These are phyloP conservation scores for Fusarium virguliforme DNA, from an alignment of 2,329 filamentous ascomycete genomes.

Conservation along the genomic window DNA sequence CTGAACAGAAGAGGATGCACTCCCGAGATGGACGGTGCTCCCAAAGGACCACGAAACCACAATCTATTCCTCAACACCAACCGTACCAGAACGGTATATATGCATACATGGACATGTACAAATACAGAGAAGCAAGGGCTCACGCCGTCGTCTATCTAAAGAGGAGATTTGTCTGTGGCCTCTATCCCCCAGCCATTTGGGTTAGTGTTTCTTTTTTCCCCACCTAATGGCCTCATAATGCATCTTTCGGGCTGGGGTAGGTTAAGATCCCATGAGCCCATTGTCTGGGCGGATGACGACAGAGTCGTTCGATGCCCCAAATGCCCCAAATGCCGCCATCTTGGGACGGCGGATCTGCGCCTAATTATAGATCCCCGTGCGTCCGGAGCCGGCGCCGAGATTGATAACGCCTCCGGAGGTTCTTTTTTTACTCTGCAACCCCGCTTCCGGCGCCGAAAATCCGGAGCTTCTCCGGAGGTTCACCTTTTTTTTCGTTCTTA, in stretches of 20 bases:
- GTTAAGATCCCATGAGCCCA: conserved; percentile 17
- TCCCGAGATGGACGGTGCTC: background rate
- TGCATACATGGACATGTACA: conserved; percentile 10
- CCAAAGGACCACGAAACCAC: background rate
- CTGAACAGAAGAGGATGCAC: conserved; percentile 9
- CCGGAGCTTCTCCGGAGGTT: background rate
- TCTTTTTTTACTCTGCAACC: background rate
- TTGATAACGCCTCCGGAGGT: conserved; percentile 9
- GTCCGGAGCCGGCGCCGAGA: conserved; percentile 11
- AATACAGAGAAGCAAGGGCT: background rate
- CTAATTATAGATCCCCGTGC: conserved; percentile 8
- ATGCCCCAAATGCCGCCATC: conserved; percentile 3
- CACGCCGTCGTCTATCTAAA: conserved; percentile 11
- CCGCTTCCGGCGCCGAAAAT: conserved; percentile 13
- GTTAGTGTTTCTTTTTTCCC: background rate
- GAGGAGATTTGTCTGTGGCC: conserved; percentile 6
- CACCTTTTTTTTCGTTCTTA: background rate
- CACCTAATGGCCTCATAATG: conserved; percentile 9
- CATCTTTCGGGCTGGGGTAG: conserved; percentile 6
- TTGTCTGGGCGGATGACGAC: conserved; percentile 23
- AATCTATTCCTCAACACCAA: conserved; percentile 2
- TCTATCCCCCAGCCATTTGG: background rate
- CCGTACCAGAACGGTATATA: conserved; percentile 10
- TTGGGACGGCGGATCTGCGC: conserved; percentile 1
- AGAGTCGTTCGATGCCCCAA: conserved; percentile 8